Base-by-base conservation (phyloP, 768 basidiomycete species). In the Lactarius pseudohatsudake region DNA sequence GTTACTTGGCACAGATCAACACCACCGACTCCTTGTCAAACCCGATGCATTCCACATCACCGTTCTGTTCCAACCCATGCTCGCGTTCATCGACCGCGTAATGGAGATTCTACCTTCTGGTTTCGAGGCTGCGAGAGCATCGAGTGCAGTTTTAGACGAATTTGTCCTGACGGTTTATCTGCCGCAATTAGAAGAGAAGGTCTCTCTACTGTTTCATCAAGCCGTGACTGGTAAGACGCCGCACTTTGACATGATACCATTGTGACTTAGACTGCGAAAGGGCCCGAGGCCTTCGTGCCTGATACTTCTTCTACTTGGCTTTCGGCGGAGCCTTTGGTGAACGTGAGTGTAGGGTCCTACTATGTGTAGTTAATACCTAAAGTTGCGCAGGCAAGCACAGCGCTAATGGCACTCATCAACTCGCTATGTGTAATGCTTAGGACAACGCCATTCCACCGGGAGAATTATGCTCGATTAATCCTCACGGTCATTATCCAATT, bases 41-140 rank as follows among this genome's bases (percentile, higher is more conserved):
- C 91, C 97, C 1, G 91, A 98, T 73, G 93, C 94, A 2, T 98
- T 98, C 79, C 94, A 96, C 77, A 93, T 98, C 62, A 91, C 87
- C 59, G 86, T 94, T 18, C 81, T 99, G n/a, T 98, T 98, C 76
- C 92, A 93, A 69, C 96, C 97, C 0, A 96, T 95, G 15, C 79
- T 97, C 26, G 80, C 88, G 1, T 98, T 96, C 76, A 81, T 98
- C 64, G 84, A 88, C 62, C 84, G 88, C 7, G 83, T 94, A 28
- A 80, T 86, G 50, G 84, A 86, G 30, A 79, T 90, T 32, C 79
- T 97, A 34, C 94, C 95, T 2, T 82, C 85, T 57, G 92, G 89
- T 4, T 71, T 84, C 36, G 90, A 92, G 68, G 82, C 83, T 36
- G 83, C 85, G 26, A 81, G 84, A 59, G 82, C 87, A 2, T 87